Evolutionary conservation across 192 early-diverging fungal species (phyloP).

Genomic region (Geosiphon pyriformis): DNA sequence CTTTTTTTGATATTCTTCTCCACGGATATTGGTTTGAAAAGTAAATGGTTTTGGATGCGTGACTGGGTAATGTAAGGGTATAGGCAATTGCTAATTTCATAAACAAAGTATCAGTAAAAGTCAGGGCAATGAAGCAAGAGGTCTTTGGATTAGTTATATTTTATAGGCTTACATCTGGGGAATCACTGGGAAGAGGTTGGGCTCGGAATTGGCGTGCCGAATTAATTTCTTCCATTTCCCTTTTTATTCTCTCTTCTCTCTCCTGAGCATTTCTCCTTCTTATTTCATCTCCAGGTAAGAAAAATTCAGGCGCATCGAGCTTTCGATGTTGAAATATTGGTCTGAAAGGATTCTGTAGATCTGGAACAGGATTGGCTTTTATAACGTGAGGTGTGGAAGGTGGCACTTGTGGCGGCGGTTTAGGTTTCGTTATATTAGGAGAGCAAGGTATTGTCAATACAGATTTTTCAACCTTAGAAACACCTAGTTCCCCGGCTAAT

Average conservation of each 20-base stretch:
- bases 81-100: not conserved
- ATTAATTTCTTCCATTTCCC: not conserved
- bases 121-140: not conserved
- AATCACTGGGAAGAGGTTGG: conserved; percentile 6
- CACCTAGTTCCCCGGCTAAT: not conserved
- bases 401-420: not conserved
- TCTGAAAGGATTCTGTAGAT: conserved; percentile 3
- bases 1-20: conserved; percentile 12
- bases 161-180: conserved; percentile 2
- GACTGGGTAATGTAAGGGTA: not conserved
- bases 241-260: not conserved
- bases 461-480: not conserved
- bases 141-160: not conserved
- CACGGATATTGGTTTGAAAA: conserved; percentile 6
- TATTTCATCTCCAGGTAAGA: not conserved
- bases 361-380: conserved; percentile 4
- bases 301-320: not conserved
- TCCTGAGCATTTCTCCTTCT: not conserved
- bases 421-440: not conserved
- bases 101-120: not conserved
- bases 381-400: not conserved
- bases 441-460: not conserved
- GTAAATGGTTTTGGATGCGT: conserved; percentile 18
- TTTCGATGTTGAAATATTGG: not conserved
- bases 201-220: conserved; percentile 1